Base-by-base conservation (phyloP, 257 asterid genomes). In the Echium plantagineum region DNA sequence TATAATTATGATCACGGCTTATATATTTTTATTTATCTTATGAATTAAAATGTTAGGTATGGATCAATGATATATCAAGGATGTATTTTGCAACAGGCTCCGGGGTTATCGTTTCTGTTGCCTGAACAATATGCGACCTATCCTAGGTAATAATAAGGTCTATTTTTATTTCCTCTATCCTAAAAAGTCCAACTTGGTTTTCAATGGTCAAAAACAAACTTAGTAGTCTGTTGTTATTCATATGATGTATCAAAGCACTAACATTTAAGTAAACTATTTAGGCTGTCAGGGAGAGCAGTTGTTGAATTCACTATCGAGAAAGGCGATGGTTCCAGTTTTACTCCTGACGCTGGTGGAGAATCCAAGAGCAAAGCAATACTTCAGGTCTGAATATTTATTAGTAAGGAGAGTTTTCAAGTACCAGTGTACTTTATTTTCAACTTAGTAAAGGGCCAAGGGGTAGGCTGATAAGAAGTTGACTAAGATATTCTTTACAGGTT, bases 201-300 rank as follows among this genome's bases (percentile, higher is more conserved):
- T 24, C 26, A 24, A 24, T n/a, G 26, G 26, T 24, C 26, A 24
- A 24, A 24, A 24, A 24, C 26, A 24, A 24, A 3, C 26, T 24
- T 24, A 1, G 26, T 28, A 28, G 32, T 28, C 32, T 18, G 5
- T 2, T 26, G 31, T 57, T 57, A 9, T 16, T 6, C 7, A 38
- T 57, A 12, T 42, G 3, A 22, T 55, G 9, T 26, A 47, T 4
- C 16, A 12, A 15, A 38, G 55, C 10, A 22, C 16, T 60, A 24
- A 48, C 54, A 66, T 55, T 67, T 61, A 63, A 55, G 60, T 67
- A 66, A 58, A 67, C 69, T 66, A 31, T 63, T 52, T 69, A 91
- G 98, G 96, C 94, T 91, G 67, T 75, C 93, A 59, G 98, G 98
- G 62, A 82, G 98, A 83, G 98, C 95, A 61, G 75, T 81, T 58